Percentiles rank a stretch among this genome's conserved stretches.
These are phyloP conservation scores for Microdochium trichocladiopsis DNA, from an alignment of 2,329 filamentous ascomycete genomes.

Conservation along the genomic window DNA sequence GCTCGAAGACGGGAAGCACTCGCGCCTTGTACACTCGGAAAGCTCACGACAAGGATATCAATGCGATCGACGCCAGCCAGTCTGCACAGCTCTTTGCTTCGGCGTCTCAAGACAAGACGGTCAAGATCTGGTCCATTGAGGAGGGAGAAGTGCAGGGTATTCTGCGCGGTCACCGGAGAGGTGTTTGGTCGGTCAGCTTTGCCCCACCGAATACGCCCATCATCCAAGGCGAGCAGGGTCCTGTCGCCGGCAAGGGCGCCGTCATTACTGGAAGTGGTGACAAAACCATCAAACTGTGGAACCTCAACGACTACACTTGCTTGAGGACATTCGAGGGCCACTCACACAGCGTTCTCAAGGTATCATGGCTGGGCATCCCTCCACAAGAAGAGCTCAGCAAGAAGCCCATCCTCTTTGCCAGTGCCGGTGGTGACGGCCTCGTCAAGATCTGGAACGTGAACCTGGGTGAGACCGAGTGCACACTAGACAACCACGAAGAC, in stretches of 20 bases:
- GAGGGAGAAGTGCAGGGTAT: constrained; percentile 90
- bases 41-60: constrained; percentile 98
- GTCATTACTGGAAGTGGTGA: constrained; percentile 89
- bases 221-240: constrained; percentile 64
- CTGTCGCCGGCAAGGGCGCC: constrained; percentile 71
- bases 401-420: constrained; percentile 66
- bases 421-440: constrained; percentile 85
- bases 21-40: constrained; percentile 81
- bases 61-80: constrained; percentile 78
- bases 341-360: constrained; percentile 90
- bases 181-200: constrained; percentile 94
- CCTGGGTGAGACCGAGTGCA: constrained; percentile 77
- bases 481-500: constrained; percentile 94
- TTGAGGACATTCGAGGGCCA: constrained; percentile 93
- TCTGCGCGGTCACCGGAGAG: constrained; percentile 83
- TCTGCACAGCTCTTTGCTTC: constrained; percentile 81
- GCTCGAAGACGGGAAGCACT: constrained; percentile 41
- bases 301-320: constrained; percentile 83
- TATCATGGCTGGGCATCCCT: constrained; percentile 69
- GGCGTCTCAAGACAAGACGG: constrained; percentile 90
- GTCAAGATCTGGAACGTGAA: constrained; percentile 95
- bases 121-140: constrained; percentile 92
- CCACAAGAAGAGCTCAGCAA: constrained; percentile 42
- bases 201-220: constrained; percentile 71
- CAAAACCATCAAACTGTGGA: constrained; percentile 96